These are phyloP conservation scores for Peziza echinospora DNA, from an alignment of 495 filamentous ascomycete species.

Conservation along the genomic window DNA sequence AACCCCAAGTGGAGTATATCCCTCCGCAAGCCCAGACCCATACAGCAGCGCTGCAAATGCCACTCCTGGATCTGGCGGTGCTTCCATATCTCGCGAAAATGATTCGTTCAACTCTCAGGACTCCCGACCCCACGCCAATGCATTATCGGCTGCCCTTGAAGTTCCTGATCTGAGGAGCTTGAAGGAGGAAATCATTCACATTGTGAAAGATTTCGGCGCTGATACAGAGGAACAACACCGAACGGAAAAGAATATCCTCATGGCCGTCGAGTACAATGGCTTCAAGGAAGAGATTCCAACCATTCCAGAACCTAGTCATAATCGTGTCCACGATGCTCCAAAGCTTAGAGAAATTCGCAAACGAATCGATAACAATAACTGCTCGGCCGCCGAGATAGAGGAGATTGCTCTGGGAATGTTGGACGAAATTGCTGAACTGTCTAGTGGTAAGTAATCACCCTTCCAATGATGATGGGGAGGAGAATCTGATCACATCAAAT, in stretches of 20 bases:
- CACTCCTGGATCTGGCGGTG: slow-evolving; percentile 19
- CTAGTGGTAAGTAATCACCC: slow-evolving; percentile 21
- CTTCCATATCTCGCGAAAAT: slow-evolving; percentile 18
- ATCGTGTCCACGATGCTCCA: slow-evolving; percentile 79
- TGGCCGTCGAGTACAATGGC: slow-evolving; percentile 46
- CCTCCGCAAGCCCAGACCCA: slow-evolving; percentile 89
- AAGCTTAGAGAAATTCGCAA: slow-evolving; percentile 92
- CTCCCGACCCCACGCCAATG: slow-evolving; percentile 8
- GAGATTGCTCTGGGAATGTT: slow-evolving; percentile 81
- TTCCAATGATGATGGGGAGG: too few relatives aligned
- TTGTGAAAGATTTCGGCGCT: slow-evolving; percentile 77
- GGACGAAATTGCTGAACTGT: slow-evolving; percentile 80
- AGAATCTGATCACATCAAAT: slow-evolving; percentile 22
- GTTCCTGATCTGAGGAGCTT: slow-evolving; percentile 54
- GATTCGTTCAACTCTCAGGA: slow-evolving; percentile 3
- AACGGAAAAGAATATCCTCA: slow-evolving; percentile 52
- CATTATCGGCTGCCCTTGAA: slow-evolving; percentile 29
- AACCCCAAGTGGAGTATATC: slow-evolving; percentile 56
- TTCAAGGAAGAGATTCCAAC: slow-evolving; percentile 75
- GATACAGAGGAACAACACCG: slow-evolving; percentile 52
- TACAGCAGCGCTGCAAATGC: slow-evolving; percentile 21
- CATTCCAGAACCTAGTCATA: slow-evolving; percentile 71
- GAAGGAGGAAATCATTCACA: slow-evolving; percentile 57
- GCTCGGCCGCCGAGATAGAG: slow-evolving; percentile 71
- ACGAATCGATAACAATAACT: slow-evolving; percentile 82